Conservation (phyloP, 2,329 filamentous ascomycete species). For the Trichothecium roseum region DNA sequence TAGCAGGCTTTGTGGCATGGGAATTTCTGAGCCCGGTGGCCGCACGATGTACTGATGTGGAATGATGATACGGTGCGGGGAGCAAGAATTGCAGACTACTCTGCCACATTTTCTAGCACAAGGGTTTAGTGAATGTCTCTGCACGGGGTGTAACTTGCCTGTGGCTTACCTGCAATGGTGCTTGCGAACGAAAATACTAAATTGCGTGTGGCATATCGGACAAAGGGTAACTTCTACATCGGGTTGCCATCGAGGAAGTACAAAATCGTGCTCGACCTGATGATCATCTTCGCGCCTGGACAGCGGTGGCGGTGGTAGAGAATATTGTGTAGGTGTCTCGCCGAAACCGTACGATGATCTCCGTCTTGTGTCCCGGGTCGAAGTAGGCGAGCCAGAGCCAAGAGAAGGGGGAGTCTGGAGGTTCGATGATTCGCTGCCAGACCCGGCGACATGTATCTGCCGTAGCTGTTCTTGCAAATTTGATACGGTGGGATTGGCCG, state of each 20-base stretch:
- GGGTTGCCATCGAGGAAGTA: constrained; percentile 76
- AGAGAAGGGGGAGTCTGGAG: no score
- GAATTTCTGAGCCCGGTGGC: constrained; percentile 44
- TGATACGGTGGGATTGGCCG: no score
- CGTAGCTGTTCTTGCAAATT: no score
- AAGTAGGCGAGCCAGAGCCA: no score
- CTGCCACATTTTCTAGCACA: constrained; percentile 69
- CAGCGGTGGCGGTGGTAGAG: neutral
- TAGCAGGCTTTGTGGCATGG: constrained; percentile 22
- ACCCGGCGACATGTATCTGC: no score
- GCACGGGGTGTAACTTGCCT: neutral
- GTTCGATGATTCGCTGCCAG: no score
- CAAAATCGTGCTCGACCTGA: constrained; percentile 27
- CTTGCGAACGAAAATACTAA: constrained; percentile 78
- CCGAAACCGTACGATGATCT: no score
- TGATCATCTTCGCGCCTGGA: neutral
- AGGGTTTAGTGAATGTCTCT: neutral
- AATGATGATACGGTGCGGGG: constrained; percentile 89
- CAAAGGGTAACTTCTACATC: constrained; percentile 75
- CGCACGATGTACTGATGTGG: constrained; percentile 87
- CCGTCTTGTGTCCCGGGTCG: no score
- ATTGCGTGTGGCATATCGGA: constrained; percentile 71
- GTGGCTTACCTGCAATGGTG: constrained; percentile 71
- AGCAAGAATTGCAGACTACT: constrained; percentile 83
- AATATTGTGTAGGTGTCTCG: no score